Percentiles rank a stretch among this genome's conserved stretches.
phyloP scores from a whole-genome alignment of 768 basidiomycete genomes.

The Lentinus brumalis region DNA sequence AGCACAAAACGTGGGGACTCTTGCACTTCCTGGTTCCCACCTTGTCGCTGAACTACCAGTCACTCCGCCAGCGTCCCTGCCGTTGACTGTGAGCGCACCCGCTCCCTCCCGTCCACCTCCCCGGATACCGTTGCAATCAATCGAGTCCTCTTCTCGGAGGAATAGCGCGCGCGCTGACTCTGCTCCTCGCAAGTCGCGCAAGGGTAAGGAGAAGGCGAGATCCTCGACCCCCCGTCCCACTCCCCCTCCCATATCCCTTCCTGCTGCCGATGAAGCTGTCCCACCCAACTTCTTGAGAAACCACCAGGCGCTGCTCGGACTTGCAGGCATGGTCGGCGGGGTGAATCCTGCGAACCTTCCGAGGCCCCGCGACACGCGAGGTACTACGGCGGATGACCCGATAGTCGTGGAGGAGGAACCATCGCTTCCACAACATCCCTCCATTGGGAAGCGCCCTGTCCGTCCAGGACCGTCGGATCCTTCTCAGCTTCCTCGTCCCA shows the following conservation, averaged over 20 bases:
- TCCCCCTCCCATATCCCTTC: constrained; percentile 60
- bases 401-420: constrained; percentile 68
- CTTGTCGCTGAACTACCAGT: constrained; percentile 83
- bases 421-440: constrained; percentile 16
- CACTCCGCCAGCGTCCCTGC: constrained; percentile 73
- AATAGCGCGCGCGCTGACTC: constrained; percentile 18
- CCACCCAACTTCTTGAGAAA: constrained; percentile 75
- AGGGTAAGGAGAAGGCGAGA: constrained; percentile 38
- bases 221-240: constrained; percentile 45
- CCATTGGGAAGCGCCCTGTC: constrained; percentile 29
- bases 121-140: not conserved
- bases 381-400: constrained; percentile 60
- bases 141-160: constrained; percentile 8
- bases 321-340: constrained; percentile 69
- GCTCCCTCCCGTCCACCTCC: constrained; percentile 33
- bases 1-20: constrained; percentile 93
- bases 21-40: constrained; percentile 97
- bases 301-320: constrained; percentile 70
- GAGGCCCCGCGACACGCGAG: constrained; percentile 42
- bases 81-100: constrained; percentile 26
- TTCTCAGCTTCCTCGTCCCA: constrained; percentile 47
- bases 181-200: constrained; percentile 31
- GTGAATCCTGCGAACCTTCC: constrained; percentile 60
- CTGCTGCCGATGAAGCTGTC: constrained; percentile 58
- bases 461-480: constrained; percentile 40